Evolutionary conservation across 345 rosid species (phyloP), one percentile per base, ranked within the genome.

Genomic region (Citrus unshiu): DNA sequence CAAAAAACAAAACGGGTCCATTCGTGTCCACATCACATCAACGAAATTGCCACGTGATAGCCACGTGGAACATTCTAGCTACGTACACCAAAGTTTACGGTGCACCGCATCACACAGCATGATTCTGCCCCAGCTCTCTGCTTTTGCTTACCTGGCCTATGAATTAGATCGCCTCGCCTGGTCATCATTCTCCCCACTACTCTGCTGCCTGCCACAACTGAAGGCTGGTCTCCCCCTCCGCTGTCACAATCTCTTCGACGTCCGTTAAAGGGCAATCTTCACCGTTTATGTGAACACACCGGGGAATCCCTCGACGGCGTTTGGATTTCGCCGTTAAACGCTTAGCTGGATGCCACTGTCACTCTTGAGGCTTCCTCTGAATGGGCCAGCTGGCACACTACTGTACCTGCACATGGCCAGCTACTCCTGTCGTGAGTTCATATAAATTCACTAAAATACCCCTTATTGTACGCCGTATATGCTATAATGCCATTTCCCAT

Each of bases 271-370:
- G 2, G 24, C 0, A 35, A 34, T 35, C 66, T 2, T 29, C 4
- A 4, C 40, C 14, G n/a, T 37, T 14, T 29, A 2, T 16, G 51
- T 35, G 72, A 32, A 74, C 29, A 62, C 22, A 35, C 80, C 5
- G 12, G 25, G 77, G 27, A 78, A 40, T 30, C 4, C 4, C 14
- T 32, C 14, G 34, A 80, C 81, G 67, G 58, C 69, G 77, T 81
- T 69, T 43, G 21, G 19, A 0, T 2, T 2, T 16, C 65, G 49
- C 78, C 82, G 81, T 80, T 67, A 74, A 24, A 30, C 49, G 85
- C 89, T 82, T 81, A 79, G 87, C 80, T 81, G 87, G 87, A 80
- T 18, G 87, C 79, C 85, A 80, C 73, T 78, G 75, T 76, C 57
- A 49, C 72, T 18, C 57, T 18, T 8, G 10, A 25, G 29, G 16